phyloP scores from a whole-genome alignment of 2,329 filamentous ascomycete species.

The Boeremia lycopersici region DNA sequence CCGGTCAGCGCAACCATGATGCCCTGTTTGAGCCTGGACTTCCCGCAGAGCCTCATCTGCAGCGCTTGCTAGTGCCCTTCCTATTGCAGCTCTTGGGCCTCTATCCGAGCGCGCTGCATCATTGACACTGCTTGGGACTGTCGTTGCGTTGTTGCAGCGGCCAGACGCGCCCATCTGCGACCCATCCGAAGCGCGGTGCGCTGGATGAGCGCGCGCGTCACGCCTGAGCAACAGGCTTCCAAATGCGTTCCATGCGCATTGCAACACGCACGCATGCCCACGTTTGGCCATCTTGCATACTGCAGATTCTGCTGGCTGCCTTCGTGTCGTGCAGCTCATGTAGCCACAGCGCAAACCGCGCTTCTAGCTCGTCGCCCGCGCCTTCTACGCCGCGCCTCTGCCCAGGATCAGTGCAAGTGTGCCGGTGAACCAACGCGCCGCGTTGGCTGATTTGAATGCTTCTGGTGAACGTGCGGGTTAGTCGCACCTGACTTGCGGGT shows the following conservation, averaged over 20 bases:
- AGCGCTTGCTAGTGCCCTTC: slow-evolving; percentile 18
- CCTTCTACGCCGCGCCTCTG: background rate
- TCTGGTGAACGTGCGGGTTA: slow-evolving; percentile 17
- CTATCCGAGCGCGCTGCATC: background rate
- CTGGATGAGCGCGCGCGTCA: background rate
- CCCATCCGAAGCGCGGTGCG: background rate
- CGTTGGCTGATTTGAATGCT: background rate
- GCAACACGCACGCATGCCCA: background rate
- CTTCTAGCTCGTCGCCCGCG: background rate
- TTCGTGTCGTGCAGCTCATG: background rate
- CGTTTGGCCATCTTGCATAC: background rate
- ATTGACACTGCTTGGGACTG: background rate
- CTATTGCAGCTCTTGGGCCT: background rate
- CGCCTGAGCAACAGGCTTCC: background rate
- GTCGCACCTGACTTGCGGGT: slow-evolving; percentile 3
- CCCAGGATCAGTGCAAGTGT: background rate
- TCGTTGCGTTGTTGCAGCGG: background rate
- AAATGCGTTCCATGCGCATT: background rate
- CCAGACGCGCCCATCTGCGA: background rate
- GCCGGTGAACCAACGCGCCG: background rate
- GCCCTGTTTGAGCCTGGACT: slow-evolving; percentile 13
- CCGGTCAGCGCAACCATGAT: background rate
- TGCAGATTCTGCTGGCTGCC: background rate
- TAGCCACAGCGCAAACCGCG: background rate
- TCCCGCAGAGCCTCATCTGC: slow-evolving; percentile 22